These are phyloP conservation scores for Ophiostoma ulmi DNA, from an alignment of 2,329 filamentous ascomycete species.

Conservation along the genomic window DNA sequence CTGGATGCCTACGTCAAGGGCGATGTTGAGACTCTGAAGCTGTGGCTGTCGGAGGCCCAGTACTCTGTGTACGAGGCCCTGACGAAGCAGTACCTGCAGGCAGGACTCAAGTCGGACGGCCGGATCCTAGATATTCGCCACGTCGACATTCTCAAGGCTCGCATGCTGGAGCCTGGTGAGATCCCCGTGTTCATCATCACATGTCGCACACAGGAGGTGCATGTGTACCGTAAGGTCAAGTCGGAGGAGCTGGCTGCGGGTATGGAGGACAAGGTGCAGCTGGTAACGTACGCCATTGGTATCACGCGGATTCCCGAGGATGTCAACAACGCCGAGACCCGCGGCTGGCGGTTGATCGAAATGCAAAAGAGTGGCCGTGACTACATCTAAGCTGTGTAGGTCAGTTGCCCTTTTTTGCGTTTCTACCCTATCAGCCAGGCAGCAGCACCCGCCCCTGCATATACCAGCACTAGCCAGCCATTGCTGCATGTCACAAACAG, in stretches of 20 bases:
- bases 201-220: slow-evolving; percentile 93
- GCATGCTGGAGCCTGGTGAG: slow-evolving; percentile 78
- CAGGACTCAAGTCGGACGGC: slow-evolving; percentile 89
- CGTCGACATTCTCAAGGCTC: slow-evolving; percentile 78
- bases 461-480: neutral
- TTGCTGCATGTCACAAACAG: neutral
- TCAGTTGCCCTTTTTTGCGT: neutral
- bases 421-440: neutral
- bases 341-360: slow-evolving; percentile 96
- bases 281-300: slow-evolving; percentile 96
- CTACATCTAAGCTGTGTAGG: slow-evolving; percentile 50
- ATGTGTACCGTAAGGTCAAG: slow-evolving; percentile 93
- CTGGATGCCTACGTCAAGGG: slow-evolving; percentile 98
- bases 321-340: slow-evolving; percentile 92
- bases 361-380: slow-evolving; percentile 97
- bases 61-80: slow-evolving; percentile 96
- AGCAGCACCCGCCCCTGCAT: too few relatives aligned
- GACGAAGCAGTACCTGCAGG: slow-evolving; percentile 90
- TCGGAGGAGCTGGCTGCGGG: slow-evolving; percentile 83
- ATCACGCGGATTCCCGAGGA: slow-evolving; percentile 91
- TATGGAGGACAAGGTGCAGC: slow-evolving; percentile 98
- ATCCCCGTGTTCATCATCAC: slow-evolving; percentile 96
- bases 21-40: slow-evolving; percentile 80
- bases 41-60: slow-evolving; percentile 94
- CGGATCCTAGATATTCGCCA: slow-evolving; percentile 91